A percentile compares a stretch with the other conserved stretches of the same genome.
Conservation (phyloP, 208 protist species). For the Crithidia thermophila region DNA sequence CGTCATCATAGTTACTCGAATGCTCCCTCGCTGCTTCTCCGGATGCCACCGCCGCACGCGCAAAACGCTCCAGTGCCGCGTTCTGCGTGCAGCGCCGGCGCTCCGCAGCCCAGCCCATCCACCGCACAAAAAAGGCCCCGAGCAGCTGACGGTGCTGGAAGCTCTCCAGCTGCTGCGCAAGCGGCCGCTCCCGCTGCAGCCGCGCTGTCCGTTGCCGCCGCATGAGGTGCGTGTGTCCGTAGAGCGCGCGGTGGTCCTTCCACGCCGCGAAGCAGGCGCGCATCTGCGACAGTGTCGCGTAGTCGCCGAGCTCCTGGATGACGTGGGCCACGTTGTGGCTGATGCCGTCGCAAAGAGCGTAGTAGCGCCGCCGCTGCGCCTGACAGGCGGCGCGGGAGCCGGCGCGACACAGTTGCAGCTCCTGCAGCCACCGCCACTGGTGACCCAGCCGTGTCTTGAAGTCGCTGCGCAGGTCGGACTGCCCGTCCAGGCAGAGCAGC, state of each 20-base stretch:
- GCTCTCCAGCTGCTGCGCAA: conserved; percentile 9
- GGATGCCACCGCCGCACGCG: neutral
- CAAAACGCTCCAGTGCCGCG: conserved; percentile 20
- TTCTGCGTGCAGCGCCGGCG: conserved; percentile 8
- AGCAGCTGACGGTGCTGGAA: conserved; percentile 1
- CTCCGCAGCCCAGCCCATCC: conserved; percentile 22
- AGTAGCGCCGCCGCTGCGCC: conserved; percentile 68
- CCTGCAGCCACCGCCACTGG: conserved; percentile 49
- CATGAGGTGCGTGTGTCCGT: conserved; percentile 54
- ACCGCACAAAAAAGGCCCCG: conserved; percentile 33
- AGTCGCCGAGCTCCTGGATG: conserved; percentile 46
- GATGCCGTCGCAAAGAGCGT: conserved; percentile 43
- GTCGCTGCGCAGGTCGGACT: conserved; percentile 37
- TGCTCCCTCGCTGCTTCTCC: neutral
- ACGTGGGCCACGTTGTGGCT: conserved; percentile 40
- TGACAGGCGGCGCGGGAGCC: conserved; percentile 57
- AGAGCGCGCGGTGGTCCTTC: conserved; percentile 48
- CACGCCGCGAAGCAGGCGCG: conserved; percentile 51
- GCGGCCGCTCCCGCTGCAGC: conserved; percentile 24
- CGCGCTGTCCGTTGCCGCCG: conserved; percentile 44
- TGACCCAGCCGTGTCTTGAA: conserved; percentile 40
- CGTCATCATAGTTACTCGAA: no score
- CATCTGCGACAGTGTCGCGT: conserved; percentile 32
- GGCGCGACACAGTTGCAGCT: conserved; percentile 49
- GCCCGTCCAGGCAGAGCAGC: conserved; percentile 47